Conservation (phyloP, 805 yeast species). For the Blastobotrys mokoenaii region DNA sequence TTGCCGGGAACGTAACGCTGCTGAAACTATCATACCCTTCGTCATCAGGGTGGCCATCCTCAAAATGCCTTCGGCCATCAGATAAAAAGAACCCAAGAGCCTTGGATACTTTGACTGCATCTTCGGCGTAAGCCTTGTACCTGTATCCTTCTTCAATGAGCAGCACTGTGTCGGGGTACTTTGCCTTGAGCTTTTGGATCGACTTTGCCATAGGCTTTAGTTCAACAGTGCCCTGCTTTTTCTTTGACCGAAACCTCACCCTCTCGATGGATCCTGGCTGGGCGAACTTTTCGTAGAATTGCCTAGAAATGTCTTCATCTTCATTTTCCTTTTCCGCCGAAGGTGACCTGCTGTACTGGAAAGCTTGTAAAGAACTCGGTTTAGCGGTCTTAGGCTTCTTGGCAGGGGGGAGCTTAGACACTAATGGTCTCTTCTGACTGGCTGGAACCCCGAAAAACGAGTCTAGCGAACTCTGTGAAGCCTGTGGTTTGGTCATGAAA, state of each 20-base stretch:
- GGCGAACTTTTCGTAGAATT: not conserved
- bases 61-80: constrained; percentile 55
- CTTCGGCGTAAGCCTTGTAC: constrained; percentile 77
- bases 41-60: constrained; percentile 41
- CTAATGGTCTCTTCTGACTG: too few relatives aligned
- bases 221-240: constrained; percentile 14
- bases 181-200: constrained; percentile 53
- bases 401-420: too few relatives aligned
- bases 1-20: constrained; percentile 79
- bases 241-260: constrained; percentile 1
- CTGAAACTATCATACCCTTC: constrained; percentile 53
- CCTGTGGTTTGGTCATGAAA: too few relatives aligned
- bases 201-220: constrained; percentile 80
- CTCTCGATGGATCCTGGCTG: not conserved
- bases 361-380: too few relatives aligned
- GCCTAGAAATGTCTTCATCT: not conserved
- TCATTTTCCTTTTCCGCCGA: too few relatives aligned
- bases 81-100: constrained; percentile 53
- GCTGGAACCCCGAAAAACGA: too few relatives aligned
- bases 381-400: too few relatives aligned
- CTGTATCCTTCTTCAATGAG: constrained; percentile 90
- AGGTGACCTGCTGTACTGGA: not conserved
- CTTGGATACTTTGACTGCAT: constrained; percentile 63
- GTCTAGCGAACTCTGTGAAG: too few relatives aligned
- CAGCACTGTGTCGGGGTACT: constrained; percentile 58